A percentile compares a stretch with the other conserved stretches of the same genome.
These are phyloP conservation scores for Geotrichum ghanense DNA, from an alignment of 805 yeast species.

Conservation along the genomic window DNA sequence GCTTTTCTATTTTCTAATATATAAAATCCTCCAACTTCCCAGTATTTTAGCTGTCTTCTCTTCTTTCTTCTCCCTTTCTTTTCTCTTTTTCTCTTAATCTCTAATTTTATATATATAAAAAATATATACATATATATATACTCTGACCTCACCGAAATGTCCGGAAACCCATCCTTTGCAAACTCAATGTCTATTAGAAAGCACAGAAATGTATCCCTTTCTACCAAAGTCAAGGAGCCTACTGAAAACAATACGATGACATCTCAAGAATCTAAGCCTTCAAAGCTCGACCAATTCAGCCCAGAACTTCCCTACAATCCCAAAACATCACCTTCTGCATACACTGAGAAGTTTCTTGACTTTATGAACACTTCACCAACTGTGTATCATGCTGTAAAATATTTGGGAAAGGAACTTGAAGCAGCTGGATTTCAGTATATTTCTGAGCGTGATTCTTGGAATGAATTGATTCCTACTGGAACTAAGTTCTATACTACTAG, in stretches of 20 bases:
- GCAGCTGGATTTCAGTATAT: slow-evolving; percentile 53
- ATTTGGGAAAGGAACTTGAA: slow-evolving; percentile 37
- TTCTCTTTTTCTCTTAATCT: no score
- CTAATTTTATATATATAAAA: no score
- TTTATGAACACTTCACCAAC: slow-evolving; percentile 40
- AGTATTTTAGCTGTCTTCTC: no score
- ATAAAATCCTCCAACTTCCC: no score
- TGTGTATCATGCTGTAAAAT: slow-evolving; percentile 55
- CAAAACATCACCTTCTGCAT: not conserved
- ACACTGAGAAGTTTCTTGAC: not conserved
- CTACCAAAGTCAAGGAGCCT: not conserved
- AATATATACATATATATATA: no score
- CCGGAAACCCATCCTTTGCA: slow-evolving; percentile 1
- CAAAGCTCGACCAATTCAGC: not conserved
- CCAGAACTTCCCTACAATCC: not conserved
- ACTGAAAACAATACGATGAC: no score
- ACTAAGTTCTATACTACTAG: slow-evolving; percentile 60
- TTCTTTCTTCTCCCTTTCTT: no score
- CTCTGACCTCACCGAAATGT: not conserved
- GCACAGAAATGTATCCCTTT: not conserved
- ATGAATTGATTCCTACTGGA: slow-evolving; percentile 26
- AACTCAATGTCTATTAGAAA: not conserved
- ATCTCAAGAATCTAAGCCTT: not conserved
- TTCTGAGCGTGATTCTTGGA: slow-evolving; percentile 52
- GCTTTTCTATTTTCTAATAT: no score